Evolutionary conservation across 78 protist genomes (phyloP), one percentile per base, ranked within the genome.

Genomic region (Dictyostelium capitatum): DNA sequence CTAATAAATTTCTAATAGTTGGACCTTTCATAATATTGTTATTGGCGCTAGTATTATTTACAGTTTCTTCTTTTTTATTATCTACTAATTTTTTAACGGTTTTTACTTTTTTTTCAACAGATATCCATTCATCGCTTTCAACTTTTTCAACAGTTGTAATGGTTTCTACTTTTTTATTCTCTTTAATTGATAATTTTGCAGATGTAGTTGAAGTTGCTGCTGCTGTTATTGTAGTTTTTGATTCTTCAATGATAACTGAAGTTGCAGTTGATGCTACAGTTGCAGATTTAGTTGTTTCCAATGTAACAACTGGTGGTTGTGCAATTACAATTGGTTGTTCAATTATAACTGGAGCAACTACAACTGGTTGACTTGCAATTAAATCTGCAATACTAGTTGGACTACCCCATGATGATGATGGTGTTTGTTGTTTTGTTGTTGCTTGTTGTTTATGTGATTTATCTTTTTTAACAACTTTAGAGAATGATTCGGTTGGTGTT

Each of bases 41-140:
- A 2, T 37, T 37, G 1, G 43, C 43, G 43, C 43, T 37, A 37
- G 43, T 37, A 17, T 56, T 54, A 8, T 20, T 25, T 11, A 25
- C 9, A 25, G 37, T 62, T 19, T 74, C 57, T 5, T 74, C 28
- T 10, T 75, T 51, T 17, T 32, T 75, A 17, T 11, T 30, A 15
- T 74, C 75, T 25, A 25, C n/a, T 0, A 41, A 46, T 43, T 65
- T n/a, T 30, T 41, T 72, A 0, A 32, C 32, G 28, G 67, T 87
- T 70, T 87, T 87, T 87, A 84, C 78, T 56, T 87, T 87, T 65
- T 85, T 75, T 65, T 87, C 84, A 28, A 87, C 74, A 19, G 82
- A 41, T 14, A 25, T 87, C 93, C 93, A 87, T n/a, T 87, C 93
- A 41, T 72, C 73, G 4, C 20, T 59, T 17, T 62, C 79, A 9